Percentiles rank a stretch among this genome's conserved stretches.
These are phyloP conservation scores for Nephelium lappaceum DNA, from an alignment of 345 rosid species.

Conservation along the genomic window DNA sequence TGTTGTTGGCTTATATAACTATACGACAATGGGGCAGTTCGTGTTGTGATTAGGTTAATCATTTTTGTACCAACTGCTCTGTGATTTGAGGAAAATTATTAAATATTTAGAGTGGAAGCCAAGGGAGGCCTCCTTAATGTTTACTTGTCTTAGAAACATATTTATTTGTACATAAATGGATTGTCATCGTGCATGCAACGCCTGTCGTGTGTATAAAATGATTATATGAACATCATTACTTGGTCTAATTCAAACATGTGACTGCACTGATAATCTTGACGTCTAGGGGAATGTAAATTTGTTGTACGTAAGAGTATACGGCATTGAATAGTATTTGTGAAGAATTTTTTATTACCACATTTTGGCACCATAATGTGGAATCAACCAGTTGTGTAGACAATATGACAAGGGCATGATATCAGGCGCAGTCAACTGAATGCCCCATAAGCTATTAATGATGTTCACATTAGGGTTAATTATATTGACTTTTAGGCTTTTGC, in stretches of 20 bases:
- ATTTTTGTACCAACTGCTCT: neutral
- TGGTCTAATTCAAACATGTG: neutral
- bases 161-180: too few relatives aligned
- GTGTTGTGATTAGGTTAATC: neutral
- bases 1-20: neutral
- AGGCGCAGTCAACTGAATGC: neutral
- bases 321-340: neutral
- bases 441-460: neutral
- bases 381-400: neutral
- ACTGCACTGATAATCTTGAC: neutral
- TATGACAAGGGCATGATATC: constrained; percentile 12
- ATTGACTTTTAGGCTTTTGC: too few relatives aligned
- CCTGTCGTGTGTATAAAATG: too few relatives aligned
- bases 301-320: constrained; percentile 3
- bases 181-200: too few relatives aligned
- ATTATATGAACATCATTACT: neutral
- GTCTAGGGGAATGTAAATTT: neutral
- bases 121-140: neutral
- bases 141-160: too few relatives aligned
- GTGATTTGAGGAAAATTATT: neutral
- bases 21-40: neutral
- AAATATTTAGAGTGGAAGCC: neutral
- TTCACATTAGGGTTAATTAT: too few relatives aligned
- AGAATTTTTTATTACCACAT: neutral
- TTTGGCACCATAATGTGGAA: neutral